Evolutionary conservation across 176 grass and related monocot genomes (phyloP), one percentile per base, ranked within the genome.

Genomic region (Lolium rigidum): DNA sequence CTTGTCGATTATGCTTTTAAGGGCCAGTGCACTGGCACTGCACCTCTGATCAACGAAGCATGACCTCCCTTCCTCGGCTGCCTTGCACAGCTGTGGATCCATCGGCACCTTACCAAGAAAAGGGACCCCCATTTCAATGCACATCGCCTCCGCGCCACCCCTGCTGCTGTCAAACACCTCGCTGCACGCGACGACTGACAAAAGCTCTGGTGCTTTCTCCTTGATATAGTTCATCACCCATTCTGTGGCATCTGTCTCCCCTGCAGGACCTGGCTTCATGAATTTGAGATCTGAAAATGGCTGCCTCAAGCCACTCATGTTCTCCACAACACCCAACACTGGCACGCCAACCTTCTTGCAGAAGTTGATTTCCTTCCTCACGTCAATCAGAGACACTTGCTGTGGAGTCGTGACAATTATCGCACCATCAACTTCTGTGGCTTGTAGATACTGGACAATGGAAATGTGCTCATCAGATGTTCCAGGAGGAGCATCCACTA

Each of bases 381-480:
- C 88, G 13, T 91, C 89, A 2, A 91, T 95, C 9, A 93, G 73
- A 59, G 94, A 93, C 7, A 95, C 93, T 59, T 98, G 93, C 65
- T 98, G 96, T 3, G 93, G 96, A 56, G 96, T 95, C 3, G 96
- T 95, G 57, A 98, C 96, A 0, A 98, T 92, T 71, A 98, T 89
- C 0, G 93, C 96, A 54, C 96, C 93, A 46, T 95, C 90, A 0
- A 98, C 93, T 54, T 86, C 93, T n/a, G 96, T 87, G 57, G 86
- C 88, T 87, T 98, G 89, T 12, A 98, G 86, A 65, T 95, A 98
- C 81, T 98, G 96, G n/a, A 98, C 91, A 0, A 95, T 95, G 13
- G 96, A 92, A n/a, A 98, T 98, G 21, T 98, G 96, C 58, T 98
- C 96, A 64, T 95, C 94, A 28, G 94, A 95, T 76, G 94, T 95